phyloP scores from a whole-genome alignment of 164 flowering plant species.

The Piper longum region DNA sequence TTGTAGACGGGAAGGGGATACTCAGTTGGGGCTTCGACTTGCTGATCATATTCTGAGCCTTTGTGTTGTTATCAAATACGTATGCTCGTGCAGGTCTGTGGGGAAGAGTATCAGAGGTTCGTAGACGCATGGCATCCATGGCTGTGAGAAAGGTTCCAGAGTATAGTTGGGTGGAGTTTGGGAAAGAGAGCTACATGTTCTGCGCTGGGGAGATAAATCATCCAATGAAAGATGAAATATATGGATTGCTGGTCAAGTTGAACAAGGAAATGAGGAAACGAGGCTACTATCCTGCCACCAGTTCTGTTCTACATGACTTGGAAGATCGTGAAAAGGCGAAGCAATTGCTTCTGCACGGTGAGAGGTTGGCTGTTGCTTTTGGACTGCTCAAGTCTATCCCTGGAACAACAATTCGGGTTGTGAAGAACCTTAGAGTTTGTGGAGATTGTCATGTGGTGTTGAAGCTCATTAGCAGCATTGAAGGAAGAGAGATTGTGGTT shows the following conservation, averaged over 20 bases:
- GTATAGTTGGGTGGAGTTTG: constrained; percentile 49
- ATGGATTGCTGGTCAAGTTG: constrained; percentile 32
- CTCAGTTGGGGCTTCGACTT: constrained; percentile 36
- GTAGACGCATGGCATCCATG: constrained; percentile 38
- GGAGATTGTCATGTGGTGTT: constrained; percentile 64
- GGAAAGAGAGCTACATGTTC: constrained; percentile 52
- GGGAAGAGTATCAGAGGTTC: constrained; percentile 44
- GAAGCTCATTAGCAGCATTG: constrained; percentile 37
- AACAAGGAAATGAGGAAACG: constrained; percentile 56
- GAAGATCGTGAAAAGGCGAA: constrained; percentile 59
- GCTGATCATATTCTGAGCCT: constrained; percentile 44
- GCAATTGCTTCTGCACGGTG: constrained; percentile 70
- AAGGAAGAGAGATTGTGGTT: constrained; percentile 43
- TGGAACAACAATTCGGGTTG: constrained; percentile 42
- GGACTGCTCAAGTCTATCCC: constrained; percentile 57
- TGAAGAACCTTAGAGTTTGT: constrained; percentile 72
- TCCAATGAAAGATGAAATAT: constrained; percentile 50
- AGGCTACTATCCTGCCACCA: constrained; percentile 73
- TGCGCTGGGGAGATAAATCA: constrained; percentile 56
- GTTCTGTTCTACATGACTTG: constrained; percentile 58
- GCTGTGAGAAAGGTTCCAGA: constrained; percentile 61
- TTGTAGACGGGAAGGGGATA: constrained; percentile 40
- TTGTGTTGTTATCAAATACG: constrained; percentile 52
- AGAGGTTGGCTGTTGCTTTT: constrained; percentile 68
- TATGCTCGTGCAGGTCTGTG: constrained; percentile 59